Evolutionary conservation across 495 filamentous ascomycete species (phyloP).

Genomic region (Chaetomium tenue): DNA sequence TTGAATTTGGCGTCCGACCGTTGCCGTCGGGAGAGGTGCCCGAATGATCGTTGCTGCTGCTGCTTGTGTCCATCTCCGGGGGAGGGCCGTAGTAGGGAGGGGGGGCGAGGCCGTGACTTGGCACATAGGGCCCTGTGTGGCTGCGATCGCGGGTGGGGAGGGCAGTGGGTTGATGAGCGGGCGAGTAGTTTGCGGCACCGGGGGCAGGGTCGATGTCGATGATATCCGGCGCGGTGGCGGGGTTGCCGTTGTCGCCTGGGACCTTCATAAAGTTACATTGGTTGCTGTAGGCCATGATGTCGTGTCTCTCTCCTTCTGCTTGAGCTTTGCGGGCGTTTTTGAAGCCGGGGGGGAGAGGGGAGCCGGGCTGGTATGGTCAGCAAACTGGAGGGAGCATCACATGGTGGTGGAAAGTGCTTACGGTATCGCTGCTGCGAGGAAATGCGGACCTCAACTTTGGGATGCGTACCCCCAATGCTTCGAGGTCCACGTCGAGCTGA

Average conservation of each 20-base stretch:
- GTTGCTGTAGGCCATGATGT: slow-evolving; percentile 29
- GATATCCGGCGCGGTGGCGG: slow-evolving; percentile 32
- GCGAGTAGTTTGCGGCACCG: slow-evolving; percentile 19
- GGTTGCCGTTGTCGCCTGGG: slow-evolving; percentile 34
- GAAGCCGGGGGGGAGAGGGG: slow-evolving; percentile 11
- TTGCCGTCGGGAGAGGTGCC: slow-evolving; percentile 41
- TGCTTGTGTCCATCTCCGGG: slow-evolving; percentile 24
- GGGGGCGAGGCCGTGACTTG: slow-evolving; percentile 33
- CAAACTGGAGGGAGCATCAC: neutral
- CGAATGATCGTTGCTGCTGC: slow-evolving; percentile 41
- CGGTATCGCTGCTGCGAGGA: slow-evolving; percentile 50
- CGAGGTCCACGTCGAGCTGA: slow-evolving; percentile 88
- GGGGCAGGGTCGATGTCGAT: slow-evolving; percentile 31
- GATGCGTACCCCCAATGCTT: slow-evolving; percentile 58
- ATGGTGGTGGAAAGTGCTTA: slow-evolving; percentile 31
- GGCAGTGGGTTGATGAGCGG: slow-evolving; percentile 28
- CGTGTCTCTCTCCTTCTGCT: neutral
- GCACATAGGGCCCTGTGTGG: slow-evolving; percentile 26
- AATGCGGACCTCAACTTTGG: slow-evolving; percentile 54
- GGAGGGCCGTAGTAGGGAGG: slow-evolving; percentile 28
- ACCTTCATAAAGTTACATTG: slow-evolving; percentile 39
- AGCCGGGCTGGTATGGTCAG: slow-evolving; percentile 21
- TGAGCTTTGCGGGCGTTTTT: slow-evolving; percentile 3
- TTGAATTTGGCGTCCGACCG: slow-evolving; percentile 54
- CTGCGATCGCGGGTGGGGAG: slow-evolving; percentile 38